Evolutionary conservation across 345 rosid genomes (phyloP).

Genomic region (Linum tenue): DNA sequence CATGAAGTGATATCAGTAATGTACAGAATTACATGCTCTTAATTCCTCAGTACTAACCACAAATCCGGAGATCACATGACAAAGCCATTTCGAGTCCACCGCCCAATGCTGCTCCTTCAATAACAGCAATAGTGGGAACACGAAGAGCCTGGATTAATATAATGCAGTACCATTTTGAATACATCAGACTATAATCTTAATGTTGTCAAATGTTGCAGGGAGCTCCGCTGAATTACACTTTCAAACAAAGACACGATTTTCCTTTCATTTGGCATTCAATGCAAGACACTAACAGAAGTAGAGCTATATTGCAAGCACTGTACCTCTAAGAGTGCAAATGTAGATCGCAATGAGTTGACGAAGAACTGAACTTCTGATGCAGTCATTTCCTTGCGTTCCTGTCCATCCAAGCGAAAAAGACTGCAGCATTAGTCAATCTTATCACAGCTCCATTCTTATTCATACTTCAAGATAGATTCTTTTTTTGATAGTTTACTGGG

Average conservation of each 20-base stretch:
- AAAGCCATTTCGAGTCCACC: slow-evolving; percentile 98
- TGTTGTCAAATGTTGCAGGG: no score
- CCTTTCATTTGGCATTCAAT: no score
- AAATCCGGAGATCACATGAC: slow-evolving; percentile 83
- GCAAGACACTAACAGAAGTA: no score
- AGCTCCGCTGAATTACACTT: no score
- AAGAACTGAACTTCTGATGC: slow-evolving; percentile 59
- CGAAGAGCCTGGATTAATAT: slow-evolving; percentile 39
- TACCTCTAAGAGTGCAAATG: slow-evolving; percentile 75
- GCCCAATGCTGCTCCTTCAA: slow-evolving; percentile 88
- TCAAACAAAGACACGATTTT: no score
- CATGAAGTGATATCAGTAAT: background rate
- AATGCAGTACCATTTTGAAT: background rate
- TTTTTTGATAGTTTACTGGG: no score
- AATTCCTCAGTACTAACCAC: slow-evolving; percentile 34
- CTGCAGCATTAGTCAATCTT: background rate
- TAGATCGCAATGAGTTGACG: slow-evolving; percentile 63
- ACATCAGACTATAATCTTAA: no score
- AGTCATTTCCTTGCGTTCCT: slow-evolving; percentile 82
- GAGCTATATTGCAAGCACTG: background rate
- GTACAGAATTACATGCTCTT: background rate
- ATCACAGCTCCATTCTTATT: no score
- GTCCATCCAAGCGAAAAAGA: slow-evolving; percentile 27
- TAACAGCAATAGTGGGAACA: slow-evolving; percentile 78
- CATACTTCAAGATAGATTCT: no score